Evolutionary conservation across 2,329 filamentous ascomycete species (phyloP), one percentile per base, ranked within the genome.

Genomic region (Fusarium nelsonii): DNA sequence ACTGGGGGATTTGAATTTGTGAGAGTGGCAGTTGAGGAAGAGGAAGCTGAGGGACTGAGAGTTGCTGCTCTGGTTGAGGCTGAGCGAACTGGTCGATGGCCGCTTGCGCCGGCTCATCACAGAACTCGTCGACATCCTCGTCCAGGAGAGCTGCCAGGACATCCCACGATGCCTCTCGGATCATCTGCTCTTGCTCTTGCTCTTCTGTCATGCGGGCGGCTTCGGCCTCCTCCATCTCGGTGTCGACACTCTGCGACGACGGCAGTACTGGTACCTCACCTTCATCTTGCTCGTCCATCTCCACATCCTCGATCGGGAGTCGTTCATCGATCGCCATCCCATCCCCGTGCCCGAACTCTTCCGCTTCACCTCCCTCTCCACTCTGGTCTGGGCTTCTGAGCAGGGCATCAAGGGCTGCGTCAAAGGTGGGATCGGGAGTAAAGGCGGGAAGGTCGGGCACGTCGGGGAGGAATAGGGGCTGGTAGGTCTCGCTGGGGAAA

Each of bases 231-330:
- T 26, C 33, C 46, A 50, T 50, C 23, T n/a, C 34, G 12, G 23
- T 18, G n/a, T 50, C 46, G 16, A 34, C 33, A 20, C 32, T 32
- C 46, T 50, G 33, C 46, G 23, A 28, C 33, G 33, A 28, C 26
- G 46, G 36, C 46, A 28, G 46, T 50, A 28, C 46, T 16, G 36
- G 33, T 50, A 37, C 32, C 46, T 50, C 46, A 50, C 46, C 16
- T 50, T 50, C 33, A 12, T n/a, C 46, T 37, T 18, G 46, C 33
- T 14, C 18, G 15, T 53, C n/a, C 16, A 39, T 30, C 33, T 28
- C 33, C 16, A 37, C 33, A 50, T 50, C 46, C 46, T 50, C 46
- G 33, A 16, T 26, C 20, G 18, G 26, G 16, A 33, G 14, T n/a
- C 23, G 15, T 20, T 28, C 46, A 37, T 50, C 46, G 46, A 37